Conservation (phyloP, 345 rosid genomes). For the Citrus sinensis region DNA sequence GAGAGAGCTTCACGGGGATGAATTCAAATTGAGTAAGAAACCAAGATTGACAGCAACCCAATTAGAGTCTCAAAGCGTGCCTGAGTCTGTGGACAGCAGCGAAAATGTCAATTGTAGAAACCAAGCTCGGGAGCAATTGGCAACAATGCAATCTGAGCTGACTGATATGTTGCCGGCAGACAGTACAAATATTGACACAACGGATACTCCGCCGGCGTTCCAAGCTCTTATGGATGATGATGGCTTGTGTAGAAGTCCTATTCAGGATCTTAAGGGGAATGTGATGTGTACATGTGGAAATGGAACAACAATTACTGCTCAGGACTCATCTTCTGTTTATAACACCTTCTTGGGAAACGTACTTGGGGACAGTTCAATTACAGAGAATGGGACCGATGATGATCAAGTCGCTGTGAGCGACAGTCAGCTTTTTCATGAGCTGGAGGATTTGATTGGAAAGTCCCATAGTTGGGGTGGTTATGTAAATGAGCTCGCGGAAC, state of each 20-base stretch:
- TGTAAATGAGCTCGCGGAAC: conserved; percentile 29
- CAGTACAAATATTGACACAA: neutral
- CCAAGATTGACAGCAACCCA: conserved; percentile 31
- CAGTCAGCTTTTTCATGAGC: conserved; percentile 28
- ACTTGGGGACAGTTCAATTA: conserved; percentile 2
- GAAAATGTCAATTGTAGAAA: conserved; percentile 18
- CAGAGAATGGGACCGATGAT: conserved; percentile 13
- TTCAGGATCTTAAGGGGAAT: conserved; percentile 17
- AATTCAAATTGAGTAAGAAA: conserved; percentile 29
- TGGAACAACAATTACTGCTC: neutral
- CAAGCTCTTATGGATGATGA: conserved; percentile 18
- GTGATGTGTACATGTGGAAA: neutral
- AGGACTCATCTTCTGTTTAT: conserved; percentile 22
- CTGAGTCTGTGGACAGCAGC: conserved; percentile 2
- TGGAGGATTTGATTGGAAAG: conserved; percentile 35
- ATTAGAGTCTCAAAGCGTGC: conserved; percentile 10
- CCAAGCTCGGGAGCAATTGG: conserved; percentile 28
- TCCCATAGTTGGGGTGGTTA: conserved; percentile 29
- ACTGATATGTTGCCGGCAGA: conserved; percentile 20
- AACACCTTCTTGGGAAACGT: conserved; percentile 16
- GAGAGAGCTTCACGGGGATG: conserved; percentile 28
- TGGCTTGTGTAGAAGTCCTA: neutral
- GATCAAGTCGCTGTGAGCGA: conserved; percentile 25
- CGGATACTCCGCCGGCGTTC: neutral
- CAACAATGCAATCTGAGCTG: conserved; percentile 33